phyloP scores from a whole-genome alignment of 805 yeast species.

The Pichia eremophila region DNA sequence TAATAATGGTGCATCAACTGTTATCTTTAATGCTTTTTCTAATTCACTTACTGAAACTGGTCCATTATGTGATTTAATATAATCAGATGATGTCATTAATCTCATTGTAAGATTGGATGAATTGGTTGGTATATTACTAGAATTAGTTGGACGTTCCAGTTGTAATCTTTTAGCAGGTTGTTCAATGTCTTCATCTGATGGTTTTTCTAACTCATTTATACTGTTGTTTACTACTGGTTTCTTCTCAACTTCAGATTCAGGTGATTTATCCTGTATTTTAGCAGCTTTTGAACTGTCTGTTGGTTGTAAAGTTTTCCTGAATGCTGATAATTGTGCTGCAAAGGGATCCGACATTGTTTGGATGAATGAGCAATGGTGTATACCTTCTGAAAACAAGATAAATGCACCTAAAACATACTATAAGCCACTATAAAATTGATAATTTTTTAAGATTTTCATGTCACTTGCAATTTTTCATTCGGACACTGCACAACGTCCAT shows the following conservation, averaged over 20 bases:
- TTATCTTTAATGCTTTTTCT: slow-evolving; percentile 55
- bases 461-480: background rate
- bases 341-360: slow-evolving; percentile 23
- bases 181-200: background rate
- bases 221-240: background rate
- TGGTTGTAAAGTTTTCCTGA: slow-evolving; percentile 31
- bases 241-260: no score
- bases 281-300: background rate
- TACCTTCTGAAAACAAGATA: background rate
- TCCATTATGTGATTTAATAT: slow-evolving; percentile 59
- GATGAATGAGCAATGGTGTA: no score
- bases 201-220: no score
- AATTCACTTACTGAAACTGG: slow-evolving; percentile 54
- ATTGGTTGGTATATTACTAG: background rate
- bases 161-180: background rate
- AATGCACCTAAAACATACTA: no score
- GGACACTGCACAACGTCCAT: background rate
- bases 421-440: no score
- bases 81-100: slow-evolving; percentile 84
- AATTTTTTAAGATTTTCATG: background rate
- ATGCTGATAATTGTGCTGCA: slow-evolving; percentile 48
- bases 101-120: slow-evolving; percentile 49
- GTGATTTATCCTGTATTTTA: background rate
- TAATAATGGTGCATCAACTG: slow-evolving; percentile 52
- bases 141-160: background rate